These are phyloP conservation scores for Botrytis medusae DNA, from an alignment of 2,329 filamentous ascomycete species.

Conservation along the genomic window DNA sequence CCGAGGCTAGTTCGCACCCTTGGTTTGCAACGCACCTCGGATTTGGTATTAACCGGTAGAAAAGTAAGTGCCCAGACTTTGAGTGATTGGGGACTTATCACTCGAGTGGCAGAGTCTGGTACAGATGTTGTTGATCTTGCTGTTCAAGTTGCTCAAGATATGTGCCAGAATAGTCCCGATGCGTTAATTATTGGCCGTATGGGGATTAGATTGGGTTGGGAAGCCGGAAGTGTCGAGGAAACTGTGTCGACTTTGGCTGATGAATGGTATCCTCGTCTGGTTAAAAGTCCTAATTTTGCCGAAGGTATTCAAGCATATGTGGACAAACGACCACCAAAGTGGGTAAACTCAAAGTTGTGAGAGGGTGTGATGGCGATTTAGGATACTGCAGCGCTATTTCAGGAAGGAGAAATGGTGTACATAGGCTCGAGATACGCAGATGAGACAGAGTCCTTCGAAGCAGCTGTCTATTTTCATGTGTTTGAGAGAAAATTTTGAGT, in stretches of 20 bases:
- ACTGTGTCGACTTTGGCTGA: constrained; percentile 45
- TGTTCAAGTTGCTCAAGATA: constrained; percentile 42
- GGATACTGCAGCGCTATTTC: neutral
- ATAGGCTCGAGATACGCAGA: neutral
- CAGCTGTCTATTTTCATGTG: neutral
- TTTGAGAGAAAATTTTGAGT: neutral
- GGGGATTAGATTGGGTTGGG: constrained; percentile 29
- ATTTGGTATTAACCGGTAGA: constrained; percentile 66
- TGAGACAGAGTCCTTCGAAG: neutral
- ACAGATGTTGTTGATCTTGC: constrained; percentile 54
- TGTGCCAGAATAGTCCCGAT: constrained; percentile 33
- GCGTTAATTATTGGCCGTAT: constrained; percentile 28
- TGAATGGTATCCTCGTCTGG: constrained; percentile 56
- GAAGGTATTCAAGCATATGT: constrained; percentile 73
- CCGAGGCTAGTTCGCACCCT: constrained; percentile 64
- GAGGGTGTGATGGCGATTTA: neutral
- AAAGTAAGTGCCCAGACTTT: constrained; percentile 59
- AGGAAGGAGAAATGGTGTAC: constrained; percentile 10
- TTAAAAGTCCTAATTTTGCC: constrained; percentile 66
- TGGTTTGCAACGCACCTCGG: constrained; percentile 64
- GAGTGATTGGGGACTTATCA: constrained; percentile 64
- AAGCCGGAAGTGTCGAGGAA: constrained; percentile 30
- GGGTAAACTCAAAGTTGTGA: constrained; percentile 58
- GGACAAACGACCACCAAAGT: constrained; percentile 67
- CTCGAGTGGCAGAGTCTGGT: constrained; percentile 53